Evolutionary conservation across 2,329 filamentous ascomycete genomes (phyloP), one percentile per base, ranked within the genome.

Genomic region (Ophiognomonia clavigignenti-juglandacearum): DNA sequence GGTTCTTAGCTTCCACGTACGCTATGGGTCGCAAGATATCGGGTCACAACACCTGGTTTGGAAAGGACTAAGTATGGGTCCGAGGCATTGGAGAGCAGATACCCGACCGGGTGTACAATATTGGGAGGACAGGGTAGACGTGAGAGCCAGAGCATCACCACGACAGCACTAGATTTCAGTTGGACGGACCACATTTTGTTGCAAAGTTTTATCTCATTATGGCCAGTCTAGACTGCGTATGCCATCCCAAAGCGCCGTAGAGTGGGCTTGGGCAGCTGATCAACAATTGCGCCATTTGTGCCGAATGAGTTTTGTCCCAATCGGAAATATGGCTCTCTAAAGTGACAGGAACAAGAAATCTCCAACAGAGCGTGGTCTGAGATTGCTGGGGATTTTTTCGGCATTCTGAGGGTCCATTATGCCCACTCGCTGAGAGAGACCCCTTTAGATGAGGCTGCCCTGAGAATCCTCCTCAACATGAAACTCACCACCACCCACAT

Each of bases 21-120:
- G 85, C 83, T 72, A 83, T 86, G 73, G 71, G 75, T 65, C 85
- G 87, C 64, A 82, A 86, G 73, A 71, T 86, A 55, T 64, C 83
- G 54, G 87, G 87, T 61, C 80, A 91, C 77, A 91, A 89, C 79
- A 88, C 83, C 53, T 90, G 83, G 82, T 87, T 81, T 60, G 70
- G 75, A 63, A 75, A 78, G 67, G 62, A 70, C 56, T 81, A 75
- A 62, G 57, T 42, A 19, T 31, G 29, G 14, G 4, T 11, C 20
- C 8, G 24, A 20, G 2, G 26, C 29, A 8, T 4, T 6, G 20
- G 14, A 5, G 34, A 29, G n/a, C 10, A 26, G 24, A n/a, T 19
- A 29, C 24, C 16, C 26, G 11, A 11, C 14, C 11, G 35, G 20
- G 38, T 37, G 23, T 44, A 18, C 8, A 36, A 43, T 39, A 47